These are phyloP conservation scores for Fusarium solani-melongenae DNA, from an alignment of 2,329 filamentous ascomycete genomes.

Conservation along the genomic window DNA sequence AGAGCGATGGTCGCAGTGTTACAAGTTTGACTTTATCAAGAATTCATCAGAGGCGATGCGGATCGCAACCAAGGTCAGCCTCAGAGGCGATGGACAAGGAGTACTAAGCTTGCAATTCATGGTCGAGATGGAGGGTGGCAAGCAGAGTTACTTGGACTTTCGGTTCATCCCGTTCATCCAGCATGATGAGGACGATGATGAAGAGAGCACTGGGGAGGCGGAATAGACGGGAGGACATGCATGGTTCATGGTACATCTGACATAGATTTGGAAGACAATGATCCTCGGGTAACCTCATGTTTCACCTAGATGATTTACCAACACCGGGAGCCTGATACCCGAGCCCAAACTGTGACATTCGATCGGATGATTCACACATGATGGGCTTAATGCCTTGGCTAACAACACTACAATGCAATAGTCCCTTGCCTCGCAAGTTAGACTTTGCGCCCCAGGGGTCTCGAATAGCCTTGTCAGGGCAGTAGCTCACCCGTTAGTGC, in stretches of 20 bases:
- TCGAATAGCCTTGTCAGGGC: not conserved
- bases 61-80: constrained; percentile 89
- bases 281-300: constrained; percentile 1
- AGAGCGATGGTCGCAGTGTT: constrained; percentile 73
- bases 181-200: constrained; percentile 61
- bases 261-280: constrained; percentile 1
- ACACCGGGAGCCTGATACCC: not conserved
- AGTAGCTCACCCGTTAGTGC: not conserved
- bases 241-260: not conserved
- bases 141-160: constrained; percentile 83
- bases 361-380: not conserved
- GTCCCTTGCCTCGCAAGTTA: not conserved
- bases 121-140: constrained; percentile 82
- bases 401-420: not conserved
- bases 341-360: not conserved
- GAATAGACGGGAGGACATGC: constrained; percentile 9
- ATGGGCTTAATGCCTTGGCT: not conserved
- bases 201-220: constrained; percentile 15
- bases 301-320: constrained; percentile 1
- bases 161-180: constrained; percentile 79
- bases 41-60: constrained; percentile 93
- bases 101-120: constrained; percentile 96
- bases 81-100: constrained; percentile 87
- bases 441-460: not conserved
- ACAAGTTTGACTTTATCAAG: constrained; percentile 88